A percentile compares a stretch with the other conserved stretches of the same genome.
These are phyloP conservation scores for Ogataea parapolymorpha DNA, from an alignment of 805 yeast species.

Conservation along the genomic window DNA sequence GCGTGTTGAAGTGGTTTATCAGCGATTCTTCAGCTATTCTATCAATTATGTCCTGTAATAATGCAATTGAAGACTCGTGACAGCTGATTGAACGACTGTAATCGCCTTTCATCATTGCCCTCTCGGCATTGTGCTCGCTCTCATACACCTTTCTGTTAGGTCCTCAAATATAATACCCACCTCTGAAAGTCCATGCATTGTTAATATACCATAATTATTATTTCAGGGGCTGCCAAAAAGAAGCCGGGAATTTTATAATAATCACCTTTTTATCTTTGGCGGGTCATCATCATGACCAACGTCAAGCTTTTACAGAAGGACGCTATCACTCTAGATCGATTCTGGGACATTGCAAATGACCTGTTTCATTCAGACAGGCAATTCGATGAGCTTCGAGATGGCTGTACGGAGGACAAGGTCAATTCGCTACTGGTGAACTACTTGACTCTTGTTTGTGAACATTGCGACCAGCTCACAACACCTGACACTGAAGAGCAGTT, in stretches of 20 bases:
- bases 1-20: slow-evolving; percentile 22
- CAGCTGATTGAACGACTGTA: slow-evolving; percentile 37
- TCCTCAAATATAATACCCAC: slow-evolving; percentile 20
- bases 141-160: slow-evolving; percentile 42
- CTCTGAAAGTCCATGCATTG: slow-evolving; percentile 25
- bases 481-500: slow-evolving; percentile 25
- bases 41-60: slow-evolving; percentile 27
- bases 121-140: slow-evolving; percentile 52
- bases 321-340: slow-evolving; percentile 25
- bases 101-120: slow-evolving; percentile 41
- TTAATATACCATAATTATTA: not conserved
- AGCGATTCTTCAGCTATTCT: slow-evolving; percentile 10
- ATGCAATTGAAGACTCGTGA: slow-evolving; percentile 37
- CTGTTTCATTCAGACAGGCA: slow-evolving; percentile 28
- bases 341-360: slow-evolving; percentile 33
- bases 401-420: slow-evolving; percentile 14
- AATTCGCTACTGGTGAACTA: slow-evolving; percentile 35
- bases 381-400: slow-evolving; percentile 17
- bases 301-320: slow-evolving; percentile 24
- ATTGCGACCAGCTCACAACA: slow-evolving; percentile 22
- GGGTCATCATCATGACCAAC: slow-evolving; percentile 7
- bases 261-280: not conserved
- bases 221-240: slow-evolving; percentile 1
- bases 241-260: not conserved
- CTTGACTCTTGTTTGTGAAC: slow-evolving; percentile 30